Conservation (phyloP, 2,329 filamentous ascomycete genomes). For the Cucurbitaria berberidis region DNA sequence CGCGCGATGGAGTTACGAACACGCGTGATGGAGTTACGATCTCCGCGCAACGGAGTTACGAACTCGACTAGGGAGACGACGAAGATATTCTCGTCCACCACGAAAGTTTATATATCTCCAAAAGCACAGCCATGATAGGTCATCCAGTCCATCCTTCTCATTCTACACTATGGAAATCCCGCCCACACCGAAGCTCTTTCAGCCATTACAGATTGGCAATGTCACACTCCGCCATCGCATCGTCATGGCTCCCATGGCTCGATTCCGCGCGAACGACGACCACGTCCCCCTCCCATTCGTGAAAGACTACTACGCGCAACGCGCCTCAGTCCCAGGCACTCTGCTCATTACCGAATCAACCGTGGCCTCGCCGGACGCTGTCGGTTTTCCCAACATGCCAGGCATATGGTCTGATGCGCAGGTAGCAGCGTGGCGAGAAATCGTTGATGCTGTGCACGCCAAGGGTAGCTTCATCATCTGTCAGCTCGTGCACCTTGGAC, state of each 20-base stretch:
- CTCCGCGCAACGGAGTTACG: background rate
- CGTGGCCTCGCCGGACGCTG: constrained; percentile 55
- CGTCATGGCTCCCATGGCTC: constrained; percentile 42
- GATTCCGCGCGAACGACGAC: constrained; percentile 53
- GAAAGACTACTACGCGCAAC: constrained; percentile 60
- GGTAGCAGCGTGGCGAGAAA: constrained; percentile 62
- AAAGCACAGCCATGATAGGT: background rate
- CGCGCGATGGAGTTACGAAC: background rate
- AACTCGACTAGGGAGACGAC: background rate
- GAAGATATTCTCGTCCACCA: background rate
- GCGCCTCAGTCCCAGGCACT: constrained; percentile 58
- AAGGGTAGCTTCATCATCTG: constrained; percentile 65
- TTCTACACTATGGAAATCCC: background rate
- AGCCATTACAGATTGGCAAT: constrained; percentile 36
- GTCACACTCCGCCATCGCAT: constrained; percentile 37
- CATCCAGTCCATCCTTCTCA: background rate
- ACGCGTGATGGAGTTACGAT: background rate
- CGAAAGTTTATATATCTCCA: background rate
- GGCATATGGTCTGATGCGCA: constrained; percentile 59
- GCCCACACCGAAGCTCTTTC: constrained; percentile 28
- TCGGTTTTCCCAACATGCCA: constrained; percentile 59
- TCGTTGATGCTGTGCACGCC: constrained; percentile 63
- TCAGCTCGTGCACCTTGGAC: constrained; percentile 67
- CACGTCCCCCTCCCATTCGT: constrained; percentile 51
- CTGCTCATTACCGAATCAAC: constrained; percentile 65